Base-by-base conservation (phyloP, 495 filamentous ascomycete genomes). In the Sphaerosporella brunnea region DNA sequence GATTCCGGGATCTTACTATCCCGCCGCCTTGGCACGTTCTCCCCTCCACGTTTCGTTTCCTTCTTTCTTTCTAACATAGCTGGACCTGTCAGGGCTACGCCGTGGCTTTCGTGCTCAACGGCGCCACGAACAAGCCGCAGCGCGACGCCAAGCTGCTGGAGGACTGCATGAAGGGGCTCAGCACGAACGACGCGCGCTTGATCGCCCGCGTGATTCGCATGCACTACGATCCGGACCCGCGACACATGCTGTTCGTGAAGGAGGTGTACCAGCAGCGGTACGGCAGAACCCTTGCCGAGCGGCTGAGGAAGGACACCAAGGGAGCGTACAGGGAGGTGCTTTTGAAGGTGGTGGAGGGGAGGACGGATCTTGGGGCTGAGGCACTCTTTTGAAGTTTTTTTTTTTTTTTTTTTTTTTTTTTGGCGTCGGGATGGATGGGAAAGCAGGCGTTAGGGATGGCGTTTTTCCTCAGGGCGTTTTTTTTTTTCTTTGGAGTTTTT, bases 61-160 rank as follows among this genome's bases (percentile, higher is more conserved):
- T 11, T n/a, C 24, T 2, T 10, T 23, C 21, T 16, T 18, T 18
- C 8, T 9, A n/a, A 4, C 18, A n/a, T 19, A 44, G 50, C 50
- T 46, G 13, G 21, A 40, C 34, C 23, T 42, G n/a, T 11, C 15
- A 57, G 54, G 36, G 32, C 32, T 57, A 57, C 5, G 54, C 53
- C 5, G 19, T 57, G 1, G 37, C 21, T 10, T 35, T 52, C n/a
- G 45, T 47, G 0, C 53, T 57, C 16, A 42, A 36, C 0, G 40
- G 53, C n/a, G 47, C 51, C 35, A 56, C 40, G 16, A 56, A 50
- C 10, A 57, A 45, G 18, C 48, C 54, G 13, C 20, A 44, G 8
- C 43, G 54, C 15, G 54, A 57, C 36, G 54, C 54, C 5, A 57
- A 57, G 30, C 49, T 57, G 1, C 34, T 57, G 1, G 52, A 56